Conservation (phyloP, 306 rosid species). For the Glycine latifolia region DNA sequence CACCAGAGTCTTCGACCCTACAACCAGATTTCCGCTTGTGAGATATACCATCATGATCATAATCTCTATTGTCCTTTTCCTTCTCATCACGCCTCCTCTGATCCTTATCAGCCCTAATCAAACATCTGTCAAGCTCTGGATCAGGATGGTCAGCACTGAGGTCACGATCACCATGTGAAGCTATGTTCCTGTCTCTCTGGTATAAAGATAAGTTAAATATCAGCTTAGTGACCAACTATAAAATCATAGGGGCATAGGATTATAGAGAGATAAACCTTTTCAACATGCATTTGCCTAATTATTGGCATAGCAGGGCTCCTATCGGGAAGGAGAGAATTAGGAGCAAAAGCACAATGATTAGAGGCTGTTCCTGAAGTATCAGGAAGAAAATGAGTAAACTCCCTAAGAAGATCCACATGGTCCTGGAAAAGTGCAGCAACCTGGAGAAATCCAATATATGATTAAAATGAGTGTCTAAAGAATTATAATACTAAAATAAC, state of each 20-base stretch:
- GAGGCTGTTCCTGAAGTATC: constrained; percentile 77
- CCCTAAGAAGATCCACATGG: constrained; percentile 83
- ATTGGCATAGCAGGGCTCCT: constrained; percentile 79
- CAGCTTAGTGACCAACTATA: constrained; percentile 44
- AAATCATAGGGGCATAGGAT: constrained; percentile 31
- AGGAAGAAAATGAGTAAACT: constrained; percentile 94
- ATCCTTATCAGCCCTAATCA: constrained; percentile 77
- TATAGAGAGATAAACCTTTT: constrained; percentile 65
- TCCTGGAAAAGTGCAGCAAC: constrained; percentile 86
- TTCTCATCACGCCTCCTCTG: constrained; percentile 77
- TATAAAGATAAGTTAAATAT: constrained; percentile 40
- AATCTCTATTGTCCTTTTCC: constrained; percentile 85
- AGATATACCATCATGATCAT: constrained; percentile 74
- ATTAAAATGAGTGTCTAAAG: constrained; percentile 36
- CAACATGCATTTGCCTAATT: constrained; percentile 71
- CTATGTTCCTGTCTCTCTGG: constrained; percentile 76
- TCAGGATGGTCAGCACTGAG: constrained; percentile 80
- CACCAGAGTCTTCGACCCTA: constrained; percentile 66
- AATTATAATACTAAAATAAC: neutral
- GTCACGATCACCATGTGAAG: constrained; percentile 73
- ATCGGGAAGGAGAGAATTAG: constrained; percentile 68
- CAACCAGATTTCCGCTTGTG: constrained; percentile 68
- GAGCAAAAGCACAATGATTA: constrained; percentile 61
- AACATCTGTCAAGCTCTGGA: constrained; percentile 75
- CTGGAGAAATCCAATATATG: constrained; percentile 59